Conservation (phyloP, 2,329 filamentous ascomycete species). For the Trichophyton mentagrophytes region DNA sequence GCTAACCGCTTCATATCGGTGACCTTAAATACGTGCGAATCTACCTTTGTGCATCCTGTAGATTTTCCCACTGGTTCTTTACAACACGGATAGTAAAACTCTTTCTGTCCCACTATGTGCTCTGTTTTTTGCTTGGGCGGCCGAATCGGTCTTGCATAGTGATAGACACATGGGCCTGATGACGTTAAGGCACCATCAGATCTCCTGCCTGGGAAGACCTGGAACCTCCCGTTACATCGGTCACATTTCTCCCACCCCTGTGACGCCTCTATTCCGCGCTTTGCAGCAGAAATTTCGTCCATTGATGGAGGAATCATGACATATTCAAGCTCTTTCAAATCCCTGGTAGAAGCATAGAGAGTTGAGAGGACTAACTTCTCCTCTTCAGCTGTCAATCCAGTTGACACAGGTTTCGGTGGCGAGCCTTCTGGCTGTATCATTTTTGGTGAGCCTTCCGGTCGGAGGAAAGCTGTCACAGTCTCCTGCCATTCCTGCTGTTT, state of each 20-base stretch:
- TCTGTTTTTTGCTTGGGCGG: constrained; percentile 42
- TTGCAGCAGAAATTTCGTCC: constrained; percentile 54
- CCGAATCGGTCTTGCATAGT: constrained; percentile 59
- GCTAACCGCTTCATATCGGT: constrained; percentile 64
- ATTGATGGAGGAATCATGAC: constrained; percentile 54
- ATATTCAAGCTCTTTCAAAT: constrained; percentile 39
- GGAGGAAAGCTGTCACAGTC: constrained; percentile 39
- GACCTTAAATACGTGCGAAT: constrained; percentile 79
- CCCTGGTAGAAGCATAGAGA: constrained; percentile 18
- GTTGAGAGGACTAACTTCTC: constrained; percentile 49
- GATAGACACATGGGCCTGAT: constrained; percentile 66
- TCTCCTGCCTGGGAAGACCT: constrained; percentile 78
- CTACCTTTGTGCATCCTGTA: constrained; percentile 56
- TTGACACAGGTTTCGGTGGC: constrained; percentile 42
- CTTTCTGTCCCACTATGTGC: constrained; percentile 42
- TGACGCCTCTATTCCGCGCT: constrained; percentile 50
- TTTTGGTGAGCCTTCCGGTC: constrained; percentile 6
- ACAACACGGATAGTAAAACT: constrained; percentile 66
- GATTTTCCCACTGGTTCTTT: constrained; percentile 59
- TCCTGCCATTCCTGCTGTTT: constrained; percentile 56
- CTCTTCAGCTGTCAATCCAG: constrained; percentile 51
- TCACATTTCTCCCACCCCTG: constrained; percentile 81
- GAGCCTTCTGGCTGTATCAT: background rate
- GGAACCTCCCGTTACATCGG: constrained; percentile 72
- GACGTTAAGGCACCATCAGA: constrained; percentile 62